Evolutionary conservation across 208 protist genomes (phyloP).

Genomic region (Trypanosoma caninum): DNA sequence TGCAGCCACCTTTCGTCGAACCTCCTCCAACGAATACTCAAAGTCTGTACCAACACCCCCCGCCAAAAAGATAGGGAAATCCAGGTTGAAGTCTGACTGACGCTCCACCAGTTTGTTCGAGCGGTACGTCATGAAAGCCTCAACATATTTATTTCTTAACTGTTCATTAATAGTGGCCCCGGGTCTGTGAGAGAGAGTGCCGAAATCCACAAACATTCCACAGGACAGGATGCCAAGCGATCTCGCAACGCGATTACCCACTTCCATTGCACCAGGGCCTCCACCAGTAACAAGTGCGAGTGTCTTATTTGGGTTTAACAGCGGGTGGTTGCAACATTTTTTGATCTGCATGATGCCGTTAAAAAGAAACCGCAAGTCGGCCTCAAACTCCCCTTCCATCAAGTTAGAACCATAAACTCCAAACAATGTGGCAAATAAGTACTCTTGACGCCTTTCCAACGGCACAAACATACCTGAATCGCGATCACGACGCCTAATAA

Average conservation of each 20-base stretch:
- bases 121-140: constrained; percentile 92
- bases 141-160: constrained; percentile 87
- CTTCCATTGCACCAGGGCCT: constrained; percentile 92
- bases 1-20: constrained; percentile 90
- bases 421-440: constrained; percentile 86
- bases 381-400: constrained; percentile 89
- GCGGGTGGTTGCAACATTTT: constrained; percentile 53
- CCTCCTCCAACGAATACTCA: constrained; percentile 93
- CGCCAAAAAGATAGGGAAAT: constrained; percentile 91
- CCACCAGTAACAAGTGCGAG: constrained; percentile 90
- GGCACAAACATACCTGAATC: constrained; percentile 88
- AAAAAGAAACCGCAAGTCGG: constrained; percentile 80
- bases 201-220: constrained; percentile 91
- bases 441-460: constrained; percentile 81
- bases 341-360: constrained; percentile 79
- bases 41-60: constrained; percentile 93
- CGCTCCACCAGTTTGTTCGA: constrained; percentile 91
- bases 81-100: constrained; percentile 92
- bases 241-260: constrained; percentile 91
- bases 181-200: constrained; percentile 72
- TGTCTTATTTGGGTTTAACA: constrained; percentile 73
- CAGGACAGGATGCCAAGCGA: constrained; percentile 89
- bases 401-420: constrained; percentile 93
- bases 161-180: constrained; percentile 93
- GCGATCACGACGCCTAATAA: constrained; percentile 72